Evolutionary conservation across 2,329 filamentous ascomycete genomes (phyloP).

Genomic region (Diplodia corticola): DNA sequence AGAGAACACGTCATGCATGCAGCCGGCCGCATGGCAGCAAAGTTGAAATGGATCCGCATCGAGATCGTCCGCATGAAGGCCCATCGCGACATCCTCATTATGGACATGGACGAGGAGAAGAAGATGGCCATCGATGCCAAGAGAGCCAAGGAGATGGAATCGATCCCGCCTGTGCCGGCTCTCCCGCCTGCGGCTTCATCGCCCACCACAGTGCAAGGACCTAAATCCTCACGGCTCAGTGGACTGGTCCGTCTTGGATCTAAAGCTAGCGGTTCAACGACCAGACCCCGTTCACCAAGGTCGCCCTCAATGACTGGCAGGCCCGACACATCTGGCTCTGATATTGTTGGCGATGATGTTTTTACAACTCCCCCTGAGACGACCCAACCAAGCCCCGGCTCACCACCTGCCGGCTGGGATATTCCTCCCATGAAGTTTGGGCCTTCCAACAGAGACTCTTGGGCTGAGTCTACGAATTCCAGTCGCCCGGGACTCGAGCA

Average conservation of each 20-base stretch:
- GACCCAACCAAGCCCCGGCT: constrained; percentile 39
- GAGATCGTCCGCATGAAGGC: constrained; percentile 92
- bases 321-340: constrained; percentile 22
- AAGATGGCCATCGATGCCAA: constrained; percentile 38
- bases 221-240: constrained; percentile 32
- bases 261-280: constrained; percentile 35
- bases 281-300: constrained; percentile 32
- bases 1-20: constrained; percentile 83
- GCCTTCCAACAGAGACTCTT: constrained; percentile 25
- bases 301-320: constrained; percentile 34
- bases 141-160: constrained; percentile 27
- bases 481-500: constrained; percentile 29
- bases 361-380: constrained; percentile 50
- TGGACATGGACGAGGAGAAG: constrained; percentile 82
- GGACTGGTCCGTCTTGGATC: constrained; percentile 39
- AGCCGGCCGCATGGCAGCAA: constrained; percentile 80
- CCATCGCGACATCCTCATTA: constrained; percentile 80
- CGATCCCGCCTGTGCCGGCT: neutral
- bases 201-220: neutral
- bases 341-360: constrained; percentile 40
- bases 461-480: constrained; percentile 21
- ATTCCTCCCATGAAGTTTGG: constrained; percentile 38
- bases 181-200: constrained; percentile 12
- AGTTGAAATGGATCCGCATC: constrained; percentile 89
- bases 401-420: constrained; percentile 33